Conservation (phyloP, 257 asterid genomes). For the Plantago major region DNA sequence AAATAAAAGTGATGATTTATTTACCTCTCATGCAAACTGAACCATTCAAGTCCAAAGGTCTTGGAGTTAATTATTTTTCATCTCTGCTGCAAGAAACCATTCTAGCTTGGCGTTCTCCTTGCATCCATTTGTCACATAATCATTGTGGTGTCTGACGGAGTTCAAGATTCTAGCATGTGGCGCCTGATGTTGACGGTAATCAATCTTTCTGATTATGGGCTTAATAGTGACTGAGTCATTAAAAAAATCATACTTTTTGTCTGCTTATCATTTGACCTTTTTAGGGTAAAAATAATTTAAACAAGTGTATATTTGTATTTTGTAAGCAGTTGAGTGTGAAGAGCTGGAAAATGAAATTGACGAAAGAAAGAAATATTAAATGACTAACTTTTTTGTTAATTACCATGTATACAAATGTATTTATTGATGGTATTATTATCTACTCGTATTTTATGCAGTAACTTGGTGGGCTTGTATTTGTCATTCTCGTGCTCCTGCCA, state of each 20-base stretch:
- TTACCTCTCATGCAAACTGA: constrained; percentile 1
- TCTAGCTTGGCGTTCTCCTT: constrained; percentile 92
- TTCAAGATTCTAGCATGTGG: constrained; percentile 86
- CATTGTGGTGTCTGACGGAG: constrained; percentile 87
- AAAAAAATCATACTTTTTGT: no score
- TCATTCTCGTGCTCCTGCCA: no score
- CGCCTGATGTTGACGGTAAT: constrained; percentile 79
- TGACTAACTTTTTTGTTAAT: no score
- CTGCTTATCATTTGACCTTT: no score
- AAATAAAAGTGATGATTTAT: no score
- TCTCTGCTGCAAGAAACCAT: constrained; percentile 60
- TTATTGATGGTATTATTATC: no score
- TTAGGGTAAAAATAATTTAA: neutral
- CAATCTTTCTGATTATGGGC: constrained; percentile 17
- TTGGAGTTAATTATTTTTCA: constrained; percentile 24
- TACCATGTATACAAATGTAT: no score
- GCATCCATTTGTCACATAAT: constrained; percentile 77
- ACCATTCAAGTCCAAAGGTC: constrained; percentile 14
- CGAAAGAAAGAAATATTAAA: no score
- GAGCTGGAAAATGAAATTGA: no score
- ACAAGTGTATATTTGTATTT: neutral
- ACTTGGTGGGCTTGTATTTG: no score
- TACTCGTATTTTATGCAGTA: no score
- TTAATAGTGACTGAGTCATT: neutral
- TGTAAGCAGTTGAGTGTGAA: constrained; percentile 10